Conservation (phyloP, 2,329 filamentous ascomycete genomes). For the Fusarium sp. region DNA sequence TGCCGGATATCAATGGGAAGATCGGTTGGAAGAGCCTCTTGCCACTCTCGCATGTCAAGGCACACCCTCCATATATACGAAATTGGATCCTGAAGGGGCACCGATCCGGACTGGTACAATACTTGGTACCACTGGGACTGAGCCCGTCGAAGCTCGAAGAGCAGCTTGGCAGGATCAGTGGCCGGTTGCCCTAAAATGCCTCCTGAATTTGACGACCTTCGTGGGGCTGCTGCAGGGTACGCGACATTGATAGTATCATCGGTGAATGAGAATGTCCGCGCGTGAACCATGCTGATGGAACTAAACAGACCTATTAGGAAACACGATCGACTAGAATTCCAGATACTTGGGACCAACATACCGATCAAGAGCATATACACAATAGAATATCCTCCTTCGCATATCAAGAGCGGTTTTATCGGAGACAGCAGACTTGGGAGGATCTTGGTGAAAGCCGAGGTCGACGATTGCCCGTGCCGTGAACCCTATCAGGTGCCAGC, state of each 20-base stretch:
- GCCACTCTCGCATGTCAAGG: conserved; percentile 83
- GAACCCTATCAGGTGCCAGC: conserved; percentile 93
- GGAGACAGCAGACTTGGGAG: conserved; percentile 75
- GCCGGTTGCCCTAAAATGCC: conserved; percentile 60
- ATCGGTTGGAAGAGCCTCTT: conserved; percentile 76
- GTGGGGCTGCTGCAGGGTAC: conserved; percentile 68
- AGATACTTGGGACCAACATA: conserved; percentile 52
- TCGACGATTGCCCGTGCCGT: conserved; percentile 90
- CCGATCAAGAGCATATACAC: conserved; percentile 90
- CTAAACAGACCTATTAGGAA: conserved; percentile 56
- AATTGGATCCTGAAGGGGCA: conserved; percentile 75
- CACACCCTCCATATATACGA: conserved; percentile 82
- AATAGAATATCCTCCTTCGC: conserved; percentile 88
- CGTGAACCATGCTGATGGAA: conserved; percentile 88
- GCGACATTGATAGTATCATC: conserved; percentile 87
- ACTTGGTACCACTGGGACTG: conserved; percentile 93
- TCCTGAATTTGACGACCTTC: conserved; percentile 55
- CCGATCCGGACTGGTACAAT: conserved; percentile 82
- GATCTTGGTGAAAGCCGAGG: conserved; percentile 92
- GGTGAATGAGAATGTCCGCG: conserved; percentile 90
- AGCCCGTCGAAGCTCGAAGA: conserved; percentile 85
- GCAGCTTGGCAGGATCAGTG: conserved; percentile 77
- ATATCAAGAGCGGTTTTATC: conserved; percentile 79
- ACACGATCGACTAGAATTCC: neutral
- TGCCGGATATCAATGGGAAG: conserved; percentile 75